Conservation (phyloP, 2,329 filamentous ascomycete genomes). For the Penicillium sp. region DNA sequence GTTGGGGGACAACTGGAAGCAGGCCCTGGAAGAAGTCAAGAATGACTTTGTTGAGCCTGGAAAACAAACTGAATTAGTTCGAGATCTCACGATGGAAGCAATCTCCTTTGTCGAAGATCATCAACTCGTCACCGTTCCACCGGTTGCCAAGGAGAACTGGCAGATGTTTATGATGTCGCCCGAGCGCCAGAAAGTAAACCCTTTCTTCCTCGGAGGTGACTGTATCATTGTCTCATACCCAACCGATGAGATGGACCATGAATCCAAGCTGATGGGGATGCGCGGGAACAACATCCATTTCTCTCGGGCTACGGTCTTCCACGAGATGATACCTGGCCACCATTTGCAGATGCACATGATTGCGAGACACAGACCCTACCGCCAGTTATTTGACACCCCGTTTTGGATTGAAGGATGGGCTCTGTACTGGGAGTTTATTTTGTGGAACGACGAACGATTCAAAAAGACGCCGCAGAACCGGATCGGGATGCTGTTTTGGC, state of each 20-base stretch:
- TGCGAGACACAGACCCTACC: conserved; percentile 49
- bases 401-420: conserved; percentile 61
- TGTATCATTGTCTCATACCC: conserved; percentile 55
- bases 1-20: conserved; percentile 49
- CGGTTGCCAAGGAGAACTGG: conserved; percentile 53
- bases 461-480: conserved; percentile 51
- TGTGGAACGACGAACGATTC: conserved; percentile 57
- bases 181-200: conserved; percentile 53
- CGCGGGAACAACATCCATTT: conserved; percentile 56
- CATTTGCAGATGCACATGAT: conserved; percentile 50
- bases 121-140: conserved; percentile 56
- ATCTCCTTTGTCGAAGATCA: conserved; percentile 53
- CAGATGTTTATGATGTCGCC: conserved; percentile 58
- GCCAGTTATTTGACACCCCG: conserved; percentile 54
- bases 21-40: conserved; percentile 57
- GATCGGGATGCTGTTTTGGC: conserved; percentile 61
- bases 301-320: conserved; percentile 58
- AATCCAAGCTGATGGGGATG: conserved; percentile 59
- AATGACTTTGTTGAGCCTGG: conserved; percentile 54
- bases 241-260: conserved; percentile 34
- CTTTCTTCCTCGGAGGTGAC: conserved; percentile 59
- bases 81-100: conserved; percentile 52
- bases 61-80: conserved; percentile 53
- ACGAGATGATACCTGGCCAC: conserved; percentile 58
- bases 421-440: conserved; percentile 60